Evolutionary conservation across 805 yeast genomes (phyloP), one percentile per base, ranked within the genome.

Genomic region (Monosporozyma unispora): DNA sequence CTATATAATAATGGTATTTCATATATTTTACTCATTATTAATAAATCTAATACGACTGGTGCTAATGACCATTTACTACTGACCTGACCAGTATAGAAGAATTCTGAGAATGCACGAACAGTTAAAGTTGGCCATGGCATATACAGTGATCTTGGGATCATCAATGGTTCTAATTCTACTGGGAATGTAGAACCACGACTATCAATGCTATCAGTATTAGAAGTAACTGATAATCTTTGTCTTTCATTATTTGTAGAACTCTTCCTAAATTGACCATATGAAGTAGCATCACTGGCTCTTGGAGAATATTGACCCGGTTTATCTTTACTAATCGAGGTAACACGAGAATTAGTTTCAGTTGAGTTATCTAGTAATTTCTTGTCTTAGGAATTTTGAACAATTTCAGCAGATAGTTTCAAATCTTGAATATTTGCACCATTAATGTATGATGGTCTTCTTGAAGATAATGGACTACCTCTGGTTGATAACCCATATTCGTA

Each of bases 31-130:
- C 89, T 76, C 58, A 82, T 72, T 35, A 80, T 65, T 54, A 84
- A 68, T 40, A 81, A 73, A 55, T 84, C 88, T 43, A 84, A 70
- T 0, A 84, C 77, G 0, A 85, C 80, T 0, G 91, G 90, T 1
- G 78, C 70, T 35, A 85, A 67, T 19, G 74, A 64, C 91, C 91
- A 84, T 53, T 77, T 81, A 46, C 81, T 78, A 23, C 87, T 87
- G 12, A 84, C 78, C 61, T 84, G 89, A 1, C 93, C 93, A 4
- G 90, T 85, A 58, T 82, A 84, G 50, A 86, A 70, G 61, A 79
- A 86, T 60, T 85, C 93, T 22, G 82, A 70, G 56, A 84, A 76
- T 1, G 88, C 88, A 48, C 73, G 74, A 12, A 84, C 77, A 0
- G 87, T 76, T 1, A 68, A 59, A 0, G 82, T 79, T 1, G 81